phyloP scores from a whole-genome alignment of 2,329 filamentous ascomycete species.

The Colletotrichum sp. region DNA sequence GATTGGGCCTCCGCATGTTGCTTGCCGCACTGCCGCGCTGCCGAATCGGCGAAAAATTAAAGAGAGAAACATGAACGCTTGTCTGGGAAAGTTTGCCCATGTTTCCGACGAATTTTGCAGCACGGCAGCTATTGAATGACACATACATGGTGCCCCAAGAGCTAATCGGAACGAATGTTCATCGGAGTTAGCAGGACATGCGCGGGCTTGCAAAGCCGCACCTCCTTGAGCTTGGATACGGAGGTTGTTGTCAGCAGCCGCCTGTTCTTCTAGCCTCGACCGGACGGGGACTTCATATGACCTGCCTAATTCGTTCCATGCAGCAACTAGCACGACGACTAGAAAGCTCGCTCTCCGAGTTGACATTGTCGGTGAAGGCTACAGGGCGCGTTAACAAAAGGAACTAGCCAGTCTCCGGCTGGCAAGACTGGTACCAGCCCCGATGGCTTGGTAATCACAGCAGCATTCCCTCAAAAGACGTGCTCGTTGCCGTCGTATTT shows the following conservation, averaged over 20 bases:
- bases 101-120: not conserved
- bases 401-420: not conserved
- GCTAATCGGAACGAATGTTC: not conserved
- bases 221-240: not conserved
- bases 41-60: slow-evolving; percentile 2
- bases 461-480: not conserved
- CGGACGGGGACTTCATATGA: not conserved
- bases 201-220: not conserved
- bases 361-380: not conserved
- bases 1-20: not conserved
- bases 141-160: not conserved
- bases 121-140: not conserved
- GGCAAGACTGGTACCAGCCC: too few species aligned
- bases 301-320: not conserved
- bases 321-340: not conserved
- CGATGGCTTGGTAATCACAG: not conserved
- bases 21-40: not conserved
- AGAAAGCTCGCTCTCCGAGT: not conserved
- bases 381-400: not conserved
- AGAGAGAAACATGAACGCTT: not conserved
- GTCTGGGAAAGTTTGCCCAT: not conserved
- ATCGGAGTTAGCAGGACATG: not conserved
- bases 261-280: not conserved
- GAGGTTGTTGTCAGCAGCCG: not conserved
- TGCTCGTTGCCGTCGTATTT: not conserved